Evolutionary conservation across 495 filamentous ascomycete species (phyloP).

Genomic region (Penicillium verhagenii): DNA sequence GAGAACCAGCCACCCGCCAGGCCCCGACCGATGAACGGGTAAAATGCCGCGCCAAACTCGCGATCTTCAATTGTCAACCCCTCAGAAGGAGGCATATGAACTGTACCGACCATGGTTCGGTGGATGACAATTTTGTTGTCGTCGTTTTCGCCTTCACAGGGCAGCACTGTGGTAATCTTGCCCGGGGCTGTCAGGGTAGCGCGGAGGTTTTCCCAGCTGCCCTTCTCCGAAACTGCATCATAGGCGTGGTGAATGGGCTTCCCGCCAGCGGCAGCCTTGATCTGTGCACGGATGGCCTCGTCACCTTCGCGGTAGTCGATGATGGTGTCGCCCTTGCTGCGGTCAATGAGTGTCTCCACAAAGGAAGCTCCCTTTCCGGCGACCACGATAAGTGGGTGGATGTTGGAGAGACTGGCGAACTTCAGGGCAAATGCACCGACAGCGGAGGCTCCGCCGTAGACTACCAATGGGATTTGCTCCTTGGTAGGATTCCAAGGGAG

Average conservation of each 20-base stretch:
- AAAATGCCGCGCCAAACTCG: slow-evolving; percentile 60
- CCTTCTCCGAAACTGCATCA: slow-evolving; percentile 60
- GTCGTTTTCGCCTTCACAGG: neutral
- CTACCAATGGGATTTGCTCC: slow-evolving; percentile 50
- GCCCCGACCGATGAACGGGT: slow-evolving; percentile 49
- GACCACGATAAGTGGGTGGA: slow-evolving; percentile 71
- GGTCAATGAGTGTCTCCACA: slow-evolving; percentile 60
- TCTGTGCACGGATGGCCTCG: slow-evolving; percentile 20
- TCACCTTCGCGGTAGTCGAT: slow-evolving; percentile 64
- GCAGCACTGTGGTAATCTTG: slow-evolving; percentile 52
- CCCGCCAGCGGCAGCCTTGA: slow-evolving; percentile 19
- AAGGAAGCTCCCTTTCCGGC: slow-evolving; percentile 58
- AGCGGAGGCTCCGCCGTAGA: slow-evolving; percentile 68
- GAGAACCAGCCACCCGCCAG: slow-evolving; percentile 61
- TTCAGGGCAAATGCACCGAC: slow-evolving; percentile 71
- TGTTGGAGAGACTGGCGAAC: slow-evolving; percentile 62
- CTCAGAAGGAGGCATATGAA: slow-evolving; percentile 13
- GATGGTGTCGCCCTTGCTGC: slow-evolving; percentile 63
- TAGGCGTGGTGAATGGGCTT: slow-evolving; percentile 46
- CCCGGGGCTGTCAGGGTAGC: slow-evolving; percentile 28
- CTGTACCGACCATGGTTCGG: slow-evolving; percentile 12
- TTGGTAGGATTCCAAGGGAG: slow-evolving; percentile 57
- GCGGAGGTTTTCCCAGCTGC: slow-evolving; percentile 34
- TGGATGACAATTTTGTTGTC: neutral
- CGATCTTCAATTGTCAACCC: slow-evolving; percentile 27